These are phyloP conservation scores for Ajuga reptans DNA, from an alignment of 305 asterid genomes.

Conservation along the genomic window DNA sequence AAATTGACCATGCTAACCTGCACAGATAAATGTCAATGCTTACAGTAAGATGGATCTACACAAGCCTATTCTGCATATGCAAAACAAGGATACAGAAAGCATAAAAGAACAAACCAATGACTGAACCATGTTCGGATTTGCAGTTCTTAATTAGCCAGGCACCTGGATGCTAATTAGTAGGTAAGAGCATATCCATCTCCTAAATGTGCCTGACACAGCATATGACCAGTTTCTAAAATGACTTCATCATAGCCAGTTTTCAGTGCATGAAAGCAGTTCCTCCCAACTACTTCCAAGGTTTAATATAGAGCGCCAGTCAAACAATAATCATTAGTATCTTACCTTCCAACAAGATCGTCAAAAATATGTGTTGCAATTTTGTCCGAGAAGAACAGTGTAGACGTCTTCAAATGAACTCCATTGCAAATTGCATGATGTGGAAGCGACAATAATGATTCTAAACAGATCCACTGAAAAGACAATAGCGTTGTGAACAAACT, in stretches of 20 bases:
- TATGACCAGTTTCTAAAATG: conserved; percentile 5
- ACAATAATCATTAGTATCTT: conserved; percentile 19
- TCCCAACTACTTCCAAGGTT: background rate
- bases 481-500: conserved; percentile 21
- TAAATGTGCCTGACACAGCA: background rate
- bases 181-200: background rate
- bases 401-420: conserved; percentile 35
- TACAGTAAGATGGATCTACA: too few species aligned
- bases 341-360: conserved; percentile 73
- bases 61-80: background rate
- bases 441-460: conserved; percentile 58
- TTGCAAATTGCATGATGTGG: conserved; percentile 43
- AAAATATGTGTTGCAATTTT: conserved; percentile 38
- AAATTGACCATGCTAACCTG: too few species aligned
- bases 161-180: background rate
- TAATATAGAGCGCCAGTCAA: background rate
- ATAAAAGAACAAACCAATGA: background rate
- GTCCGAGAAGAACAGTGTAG: conserved; percentile 42
- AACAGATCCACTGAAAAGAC: conserved; percentile 71
- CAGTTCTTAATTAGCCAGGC: background rate
- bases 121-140: background rate
- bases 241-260: background rate
- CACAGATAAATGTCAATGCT: too few species aligned
- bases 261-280: conserved; percentile 4
- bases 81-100: background rate